Evolutionary conservation across 768 basidiomycete species (phyloP).

Genomic region (Lactarius vividus): DNA sequence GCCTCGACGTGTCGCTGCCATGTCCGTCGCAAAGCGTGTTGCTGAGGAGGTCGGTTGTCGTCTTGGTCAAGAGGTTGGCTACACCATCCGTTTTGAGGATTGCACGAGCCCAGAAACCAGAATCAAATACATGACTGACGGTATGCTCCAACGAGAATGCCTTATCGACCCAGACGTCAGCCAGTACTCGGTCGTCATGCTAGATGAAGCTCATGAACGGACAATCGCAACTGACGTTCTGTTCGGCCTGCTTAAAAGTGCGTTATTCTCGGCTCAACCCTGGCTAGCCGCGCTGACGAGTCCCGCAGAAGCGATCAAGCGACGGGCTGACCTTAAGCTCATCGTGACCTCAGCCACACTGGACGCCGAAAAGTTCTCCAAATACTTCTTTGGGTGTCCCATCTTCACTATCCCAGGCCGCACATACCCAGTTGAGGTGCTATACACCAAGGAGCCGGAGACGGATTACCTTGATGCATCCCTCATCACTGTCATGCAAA

Average conservation of each 20-base stretch:
- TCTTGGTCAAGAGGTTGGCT: slow-evolving; percentile 96
- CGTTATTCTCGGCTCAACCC: slow-evolving; percentile 29
- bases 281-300: slow-evolving; percentile 25
- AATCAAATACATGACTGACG: slow-evolving; percentile 99
- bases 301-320: slow-evolving; percentile 82
- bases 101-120: slow-evolving; percentile 97
- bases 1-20: slow-evolving; percentile 97
- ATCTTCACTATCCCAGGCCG: slow-evolving; percentile 99
- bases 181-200: slow-evolving; percentile 92
- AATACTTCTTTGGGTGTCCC: slow-evolving; percentile 98
- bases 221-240: slow-evolving; percentile 98
- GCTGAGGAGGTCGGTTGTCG: slow-evolving; percentile 98
- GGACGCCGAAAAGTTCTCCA: slow-evolving; percentile 99
- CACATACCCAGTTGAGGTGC: slow-evolving; percentile 95
- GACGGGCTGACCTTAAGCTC: slow-evolving; percentile 92
- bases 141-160: slow-evolving; percentile 97
- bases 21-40: slow-evolving; percentile 99
- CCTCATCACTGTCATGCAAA: slow-evolving; percentile 99
- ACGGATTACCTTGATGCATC: slow-evolving; percentile 96
- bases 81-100: slow-evolving; percentile 99
- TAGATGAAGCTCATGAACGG: slow-evolving; percentile 98
- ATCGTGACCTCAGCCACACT: slow-evolving; percentile 98
- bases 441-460: slow-evolving; percentile 99
- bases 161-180: slow-evolving; percentile 93
- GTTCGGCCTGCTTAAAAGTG: slow-evolving; percentile 93